A percentile compares a stretch with the other conserved stretches of the same genome.
Conservation (phyloP, 2,329 filamentous ascomycete genomes). For the Nemania serpens region DNA sequence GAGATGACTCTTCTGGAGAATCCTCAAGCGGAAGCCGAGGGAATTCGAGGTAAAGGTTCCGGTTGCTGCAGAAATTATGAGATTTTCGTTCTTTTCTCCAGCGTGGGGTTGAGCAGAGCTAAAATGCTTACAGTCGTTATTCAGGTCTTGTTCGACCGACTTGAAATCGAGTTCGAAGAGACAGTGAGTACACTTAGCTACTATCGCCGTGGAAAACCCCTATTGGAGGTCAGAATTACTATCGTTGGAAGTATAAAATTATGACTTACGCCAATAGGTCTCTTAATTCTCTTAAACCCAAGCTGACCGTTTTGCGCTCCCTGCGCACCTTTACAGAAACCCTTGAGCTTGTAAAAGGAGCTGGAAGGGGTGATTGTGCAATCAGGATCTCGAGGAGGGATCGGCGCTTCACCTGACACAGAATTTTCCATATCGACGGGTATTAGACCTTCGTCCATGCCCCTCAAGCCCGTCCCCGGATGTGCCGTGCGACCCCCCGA, state of each 20-base stretch:
- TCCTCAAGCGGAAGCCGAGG: constrained; percentile 57
- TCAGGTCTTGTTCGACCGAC: constrained; percentile 57
- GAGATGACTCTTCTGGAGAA: constrained; percentile 61
- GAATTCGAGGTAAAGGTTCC: constrained; percentile 53
- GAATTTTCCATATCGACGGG: constrained; percentile 42
- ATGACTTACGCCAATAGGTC: constrained; percentile 49
- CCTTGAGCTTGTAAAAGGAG: constrained; percentile 58
- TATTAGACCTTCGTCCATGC: constrained; percentile 44
- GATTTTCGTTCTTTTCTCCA: background rate
- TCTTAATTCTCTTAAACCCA: constrained; percentile 56
- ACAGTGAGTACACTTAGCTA: constrained; percentile 59
- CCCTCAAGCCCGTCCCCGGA: constrained; percentile 4
- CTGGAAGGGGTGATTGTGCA: constrained; percentile 51
- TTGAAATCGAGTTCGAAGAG: constrained; percentile 59
- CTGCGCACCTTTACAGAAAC: constrained; percentile 60
- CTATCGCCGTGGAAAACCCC: constrained; percentile 49
- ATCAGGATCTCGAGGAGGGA: constrained; percentile 40
- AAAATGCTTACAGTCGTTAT: constrained; percentile 49
- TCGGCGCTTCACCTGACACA: constrained; percentile 23
- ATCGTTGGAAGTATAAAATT: background rate
- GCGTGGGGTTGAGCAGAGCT: background rate
- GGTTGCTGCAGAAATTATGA: constrained; percentile 43
- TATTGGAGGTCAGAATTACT: constrained; percentile 29
- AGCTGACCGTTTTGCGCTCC: constrained; percentile 54
- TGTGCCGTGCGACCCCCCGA: constrained; percentile 17